Conservation (phyloP, 2,329 filamentous ascomycete genomes). For the Claviceps quebecensis region DNA sequence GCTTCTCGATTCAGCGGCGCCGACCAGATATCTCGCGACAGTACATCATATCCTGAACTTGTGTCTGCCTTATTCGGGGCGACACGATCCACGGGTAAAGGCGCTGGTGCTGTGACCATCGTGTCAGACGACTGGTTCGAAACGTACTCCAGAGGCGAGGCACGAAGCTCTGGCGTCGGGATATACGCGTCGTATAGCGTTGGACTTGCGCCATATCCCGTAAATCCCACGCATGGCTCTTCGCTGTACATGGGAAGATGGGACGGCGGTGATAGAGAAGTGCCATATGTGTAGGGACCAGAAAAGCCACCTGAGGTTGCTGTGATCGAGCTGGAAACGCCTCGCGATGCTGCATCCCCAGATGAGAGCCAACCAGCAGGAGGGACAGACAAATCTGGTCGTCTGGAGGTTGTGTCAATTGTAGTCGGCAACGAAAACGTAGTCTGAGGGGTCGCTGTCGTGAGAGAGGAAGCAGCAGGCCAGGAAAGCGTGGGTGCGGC, state of each 20-base stretch:
- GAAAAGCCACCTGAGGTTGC: constrained; percentile 10
- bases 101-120: constrained; percentile 31
- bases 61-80: constrained; percentile 27
- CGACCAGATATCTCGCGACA: constrained; percentile 12
- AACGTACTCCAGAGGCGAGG: constrained; percentile 29
- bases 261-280: constrained; percentile 15
- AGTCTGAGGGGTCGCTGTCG: constrained; percentile 33
- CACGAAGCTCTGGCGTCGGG: constrained; percentile 31
- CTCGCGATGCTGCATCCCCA: constrained; percentile 12
- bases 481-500: constrained; percentile 12
- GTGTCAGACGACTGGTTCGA: constrained; percentile 33
- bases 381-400: constrained; percentile 20
- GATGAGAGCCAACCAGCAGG: constrained; percentile 20
- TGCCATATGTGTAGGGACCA: constrained; percentile 17
- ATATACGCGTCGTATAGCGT: constrained; percentile 21
- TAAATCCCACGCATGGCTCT: constrained; percentile 16
- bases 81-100: constrained; percentile 20
- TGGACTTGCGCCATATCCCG: constrained; percentile 20
- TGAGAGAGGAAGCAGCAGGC: constrained; percentile 26
- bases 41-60: constrained; percentile 23
- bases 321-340: constrained; percentile 10
- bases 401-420: neutral
- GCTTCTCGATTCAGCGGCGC: constrained; percentile 24
- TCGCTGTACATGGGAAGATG: constrained; percentile 22
- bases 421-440: constrained; percentile 29